Base-by-base conservation (phyloP, 306 rosid genomes). In the Mimosa pudica region DNA sequence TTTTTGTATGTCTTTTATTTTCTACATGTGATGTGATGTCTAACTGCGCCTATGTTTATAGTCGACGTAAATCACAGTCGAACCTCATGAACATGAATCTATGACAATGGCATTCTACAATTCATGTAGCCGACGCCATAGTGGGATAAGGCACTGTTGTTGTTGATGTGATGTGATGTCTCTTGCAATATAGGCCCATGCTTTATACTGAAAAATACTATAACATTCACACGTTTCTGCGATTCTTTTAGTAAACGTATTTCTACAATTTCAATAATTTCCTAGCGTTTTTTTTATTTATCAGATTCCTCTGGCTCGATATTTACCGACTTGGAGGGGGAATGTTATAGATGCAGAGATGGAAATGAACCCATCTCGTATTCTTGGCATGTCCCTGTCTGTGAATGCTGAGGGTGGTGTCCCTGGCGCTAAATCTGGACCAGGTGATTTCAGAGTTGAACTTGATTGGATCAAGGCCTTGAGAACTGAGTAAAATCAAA, bases 331-430 rank as follows among this genome's bases (percentile, higher is more conserved):
- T 36, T 66, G 71, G 71, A 14, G 71, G 8, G 71, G 71, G 49
- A 66, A 38, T 4, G 71, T 66, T 67, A 42, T 67, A 41, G 72
- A 41, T 67, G 72, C 14, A 42, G 33, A 67, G 33, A 17, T 67
- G 72, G 72, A 67, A 67, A 67, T 67, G 72, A 67, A 67, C 13
- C 97, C 97, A 55, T 87, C 94, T 4, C 97, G 97, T 36, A 84
- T 94, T 60, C 81, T 92, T 3, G 94, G 97, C 51, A 88, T 92
- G 97, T 92, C 98, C 49, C 71, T 94, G 12, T 92, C 98, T 2
- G 89, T 94, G 78, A 94, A 94, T 84, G 98, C 98, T 1, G 93
- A 82, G 78, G 98, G 92, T 57, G 97, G 94, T 16, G 79, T 87
- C 64, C 92, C 93, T 2, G 97, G 97, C 75, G 91, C 97, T 58